Percentiles rank a stretch among this genome's conserved stretches.
These are phyloP conservation scores for Microdochium paspali DNA, from an alignment of 2,329 filamentous ascomycete genomes.

Conservation along the genomic window DNA sequence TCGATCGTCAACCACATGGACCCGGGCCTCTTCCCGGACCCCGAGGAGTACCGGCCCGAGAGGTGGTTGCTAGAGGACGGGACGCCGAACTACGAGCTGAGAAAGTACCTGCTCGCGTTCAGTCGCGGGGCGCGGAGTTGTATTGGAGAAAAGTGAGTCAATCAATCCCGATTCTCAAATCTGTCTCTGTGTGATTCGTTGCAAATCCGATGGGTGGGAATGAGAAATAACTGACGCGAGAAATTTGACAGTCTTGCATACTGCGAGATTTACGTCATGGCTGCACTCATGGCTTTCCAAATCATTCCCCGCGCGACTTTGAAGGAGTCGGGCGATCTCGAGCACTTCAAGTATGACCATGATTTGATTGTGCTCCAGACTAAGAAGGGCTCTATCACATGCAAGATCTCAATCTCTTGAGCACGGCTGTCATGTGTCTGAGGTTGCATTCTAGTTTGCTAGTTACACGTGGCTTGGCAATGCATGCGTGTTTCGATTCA, in stretches of 20 bases:
- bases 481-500: no score
- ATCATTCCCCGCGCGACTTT: neutral
- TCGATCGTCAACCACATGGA: constrained; percentile 21
- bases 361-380: neutral
- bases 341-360: neutral
- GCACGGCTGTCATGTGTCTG: neutral
- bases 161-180: constrained; percentile 1
- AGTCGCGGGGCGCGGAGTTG: constrained; percentile 15
- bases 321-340: neutral
- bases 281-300: neutral
- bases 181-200: constrained; percentile 2
- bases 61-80: constrained; percentile 11
- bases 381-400: neutral
- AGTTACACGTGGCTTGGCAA: no score
- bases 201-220: neutral
- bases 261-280: constrained; percentile 1
- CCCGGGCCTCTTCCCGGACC: constrained; percentile 14
- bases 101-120: neutral
- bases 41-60: constrained; percentile 9
- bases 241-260: neutral
- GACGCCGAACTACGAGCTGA: neutral
- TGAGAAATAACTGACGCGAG: neutral
- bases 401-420: neutral
- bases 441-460: no score
- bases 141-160: constrained; percentile 2